These are phyloP conservation scores for Bipolaris zeicola DNA, from an alignment of 2,329 filamentous ascomycete genomes.

Conservation along the genomic window DNA sequence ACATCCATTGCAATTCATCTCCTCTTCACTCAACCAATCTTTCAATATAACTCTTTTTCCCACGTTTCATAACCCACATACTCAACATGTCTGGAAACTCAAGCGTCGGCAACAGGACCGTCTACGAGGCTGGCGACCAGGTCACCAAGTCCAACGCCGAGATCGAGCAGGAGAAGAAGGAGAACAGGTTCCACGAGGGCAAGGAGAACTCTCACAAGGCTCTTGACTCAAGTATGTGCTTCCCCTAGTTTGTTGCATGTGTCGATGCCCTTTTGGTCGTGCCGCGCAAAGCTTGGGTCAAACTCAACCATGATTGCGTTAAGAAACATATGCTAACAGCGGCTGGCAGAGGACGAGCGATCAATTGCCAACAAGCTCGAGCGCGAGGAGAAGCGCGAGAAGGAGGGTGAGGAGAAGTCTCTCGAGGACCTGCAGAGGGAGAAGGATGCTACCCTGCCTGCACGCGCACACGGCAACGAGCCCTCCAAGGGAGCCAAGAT, in stretches of 20 bases:
- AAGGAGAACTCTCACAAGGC: conserved; percentile 69
- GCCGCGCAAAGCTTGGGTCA: background rate
- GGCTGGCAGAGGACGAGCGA: conserved; percentile 66
- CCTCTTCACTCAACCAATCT: background rate
- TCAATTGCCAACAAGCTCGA: conserved; percentile 74
- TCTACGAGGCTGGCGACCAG: conserved; percentile 82
- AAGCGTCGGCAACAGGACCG: conserved; percentile 66
- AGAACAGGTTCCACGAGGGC: conserved; percentile 73
- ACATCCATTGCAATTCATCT: conserved; percentile 4
- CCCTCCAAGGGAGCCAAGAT: conserved; percentile 74
- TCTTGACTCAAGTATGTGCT: conserved; percentile 71
- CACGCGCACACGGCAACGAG: conserved; percentile 72
- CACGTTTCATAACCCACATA: conserved; percentile 6
- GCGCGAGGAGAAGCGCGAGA: conserved; percentile 62
- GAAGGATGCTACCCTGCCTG: conserved; percentile 65
- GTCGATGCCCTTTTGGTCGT: background rate
- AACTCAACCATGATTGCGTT: background rate
- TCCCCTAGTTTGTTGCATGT: background rate
- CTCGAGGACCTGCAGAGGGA: conserved; percentile 52
- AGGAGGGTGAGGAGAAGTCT: conserved; percentile 44
- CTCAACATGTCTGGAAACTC: conserved; percentile 61
- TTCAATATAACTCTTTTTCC: background rate
- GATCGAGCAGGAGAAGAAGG: conserved; percentile 58
- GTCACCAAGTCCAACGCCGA: conserved; percentile 64
- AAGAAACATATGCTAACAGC: conserved; percentile 32